Conservation (phyloP, 768 basidiomycete genomes). For the Zangia roseola region DNA sequence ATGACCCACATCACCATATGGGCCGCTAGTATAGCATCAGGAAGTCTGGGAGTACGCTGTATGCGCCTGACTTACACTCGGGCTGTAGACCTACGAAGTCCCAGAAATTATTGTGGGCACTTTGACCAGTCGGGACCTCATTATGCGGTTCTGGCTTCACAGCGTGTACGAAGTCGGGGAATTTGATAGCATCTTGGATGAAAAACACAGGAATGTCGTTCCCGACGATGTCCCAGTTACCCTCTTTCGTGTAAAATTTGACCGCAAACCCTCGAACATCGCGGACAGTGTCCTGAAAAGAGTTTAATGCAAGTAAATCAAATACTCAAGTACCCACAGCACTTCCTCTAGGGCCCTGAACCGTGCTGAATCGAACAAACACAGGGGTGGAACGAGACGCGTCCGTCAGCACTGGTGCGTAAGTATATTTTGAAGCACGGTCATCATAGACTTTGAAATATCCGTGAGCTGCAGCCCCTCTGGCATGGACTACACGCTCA, state of each 20-base stretch:
- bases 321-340: slow-evolving; percentile 49
- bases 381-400: slow-evolving; percentile 68
- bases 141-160: slow-evolving; percentile 85
- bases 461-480: slow-evolving; percentile 79
- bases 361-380: slow-evolving; percentile 86
- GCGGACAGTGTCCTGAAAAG: slow-evolving; percentile 62
- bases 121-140: slow-evolving; percentile 69
- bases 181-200: slow-evolving; percentile 80
- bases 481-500: slow-evolving; percentile 74
- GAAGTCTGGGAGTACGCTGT: background rate
- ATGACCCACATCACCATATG: slow-evolving; percentile 85
- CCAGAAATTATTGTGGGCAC: slow-evolving; percentile 85
- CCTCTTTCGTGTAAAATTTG: slow-evolving; percentile 82
- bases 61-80: slow-evolving; percentile 43
- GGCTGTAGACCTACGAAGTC: slow-evolving; percentile 75
- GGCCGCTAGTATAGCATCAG: slow-evolving; percentile 42
- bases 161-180: slow-evolving; percentile 83
- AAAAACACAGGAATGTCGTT: slow-evolving; percentile 84
- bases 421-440: slow-evolving; percentile 68
- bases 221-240: slow-evolving; percentile 87
- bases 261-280: slow-evolving; percentile 87
- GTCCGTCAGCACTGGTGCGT: slow-evolving; percentile 70
- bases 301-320: background rate
- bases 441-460: slow-evolving; percentile 74
- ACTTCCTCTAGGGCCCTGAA: slow-evolving; percentile 77